Evolutionary conservation across 129 eudicot species (phyloP).

Genomic region (Helianthus tuberosus): DNA sequence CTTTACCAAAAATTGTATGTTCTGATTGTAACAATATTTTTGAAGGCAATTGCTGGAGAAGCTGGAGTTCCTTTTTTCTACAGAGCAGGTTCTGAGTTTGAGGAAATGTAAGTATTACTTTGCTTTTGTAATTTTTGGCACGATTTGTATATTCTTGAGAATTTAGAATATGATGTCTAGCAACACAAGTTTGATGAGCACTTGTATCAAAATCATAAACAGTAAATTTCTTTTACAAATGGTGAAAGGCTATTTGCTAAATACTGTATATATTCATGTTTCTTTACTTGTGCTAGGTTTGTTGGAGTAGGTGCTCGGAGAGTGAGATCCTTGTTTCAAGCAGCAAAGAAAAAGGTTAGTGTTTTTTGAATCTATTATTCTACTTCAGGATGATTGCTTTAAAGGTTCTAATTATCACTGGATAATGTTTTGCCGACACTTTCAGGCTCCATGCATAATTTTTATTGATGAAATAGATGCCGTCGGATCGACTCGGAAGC

Average conservation of each 20-base stretch:
- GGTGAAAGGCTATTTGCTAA: slow-evolving; percentile 10
- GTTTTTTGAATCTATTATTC: not conserved
- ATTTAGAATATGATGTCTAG: not conserved
- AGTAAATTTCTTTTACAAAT: not conserved
- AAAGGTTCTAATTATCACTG: not conserved
- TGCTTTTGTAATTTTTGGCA: not conserved
- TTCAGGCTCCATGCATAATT: slow-evolving; percentile 95
- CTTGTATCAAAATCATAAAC: not conserved
- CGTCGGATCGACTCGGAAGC: slow-evolving; percentile 99
- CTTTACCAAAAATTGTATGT: not conserved
- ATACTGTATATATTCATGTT: slow-evolving; percentile 16
- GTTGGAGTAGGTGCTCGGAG: slow-evolving; percentile 97
- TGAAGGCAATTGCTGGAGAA: slow-evolving; percentile 98
- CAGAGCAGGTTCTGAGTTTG: slow-evolving; percentile 98
- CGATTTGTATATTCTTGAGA: not conserved
- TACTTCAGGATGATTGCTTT: not conserved
- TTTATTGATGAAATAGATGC: slow-evolving; percentile 99
- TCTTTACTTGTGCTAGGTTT: slow-evolving; percentile 49
- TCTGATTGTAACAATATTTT: slow-evolving; percentile 16
- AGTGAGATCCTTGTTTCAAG: slow-evolving; percentile 93
- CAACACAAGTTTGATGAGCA: not conserved
- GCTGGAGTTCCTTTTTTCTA: slow-evolving; percentile 99
- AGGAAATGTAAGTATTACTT: slow-evolving; percentile 75
- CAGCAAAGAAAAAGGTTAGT: slow-evolving; percentile 94
- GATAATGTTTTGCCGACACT: not conserved